Conservation (phyloP, 352 stramenopile genomes). For the Globisporangium abappressorium region DNA sequence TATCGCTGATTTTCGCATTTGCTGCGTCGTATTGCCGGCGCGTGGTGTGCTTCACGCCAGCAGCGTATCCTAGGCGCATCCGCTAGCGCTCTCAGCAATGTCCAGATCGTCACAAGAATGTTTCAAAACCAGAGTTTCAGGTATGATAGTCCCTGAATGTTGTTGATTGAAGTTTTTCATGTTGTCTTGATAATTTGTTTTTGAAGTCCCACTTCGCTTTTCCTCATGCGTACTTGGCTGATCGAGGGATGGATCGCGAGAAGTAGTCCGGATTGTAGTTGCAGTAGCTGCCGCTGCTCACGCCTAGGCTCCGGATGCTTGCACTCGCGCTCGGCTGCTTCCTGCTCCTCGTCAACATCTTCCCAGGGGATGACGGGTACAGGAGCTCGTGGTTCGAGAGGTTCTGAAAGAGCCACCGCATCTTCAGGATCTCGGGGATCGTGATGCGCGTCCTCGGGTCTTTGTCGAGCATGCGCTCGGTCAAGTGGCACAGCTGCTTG, state of each 20-base stretch:
- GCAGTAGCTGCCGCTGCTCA: constrained; percentile 8
- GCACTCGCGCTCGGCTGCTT: background rate
- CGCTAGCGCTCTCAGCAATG: background rate
- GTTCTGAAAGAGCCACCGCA: constrained; percentile 47
- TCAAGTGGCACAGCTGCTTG: constrained; percentile 28
- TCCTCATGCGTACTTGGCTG: constrained; percentile 14
- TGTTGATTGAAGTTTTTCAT: background rate
- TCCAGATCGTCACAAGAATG: background rate
- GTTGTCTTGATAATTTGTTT: background rate
- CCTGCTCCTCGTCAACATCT: background rate
- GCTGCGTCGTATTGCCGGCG: background rate
- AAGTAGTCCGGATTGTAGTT: constrained; percentile 9
- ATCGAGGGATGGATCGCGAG: constrained; percentile 1
- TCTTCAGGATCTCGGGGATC: constrained; percentile 48
- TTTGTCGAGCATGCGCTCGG: constrained; percentile 51
- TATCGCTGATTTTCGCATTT: background rate
- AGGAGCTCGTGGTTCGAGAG: constrained; percentile 13
- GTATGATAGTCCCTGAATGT: too few species aligned
- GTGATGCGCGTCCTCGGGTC: constrained; percentile 43
- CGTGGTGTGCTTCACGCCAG: background rate
- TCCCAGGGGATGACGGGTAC: background rate
- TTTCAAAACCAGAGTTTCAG: too few species aligned
- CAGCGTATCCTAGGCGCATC: constrained; percentile 1
- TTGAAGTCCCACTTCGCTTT: background rate
- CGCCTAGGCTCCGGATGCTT: background rate